Percentiles rank a stretch among this genome's conserved stretches.
phyloP scores from a whole-genome alignment of 352 stramenopile species.

The Globisporangium abappressorium region DNA sequence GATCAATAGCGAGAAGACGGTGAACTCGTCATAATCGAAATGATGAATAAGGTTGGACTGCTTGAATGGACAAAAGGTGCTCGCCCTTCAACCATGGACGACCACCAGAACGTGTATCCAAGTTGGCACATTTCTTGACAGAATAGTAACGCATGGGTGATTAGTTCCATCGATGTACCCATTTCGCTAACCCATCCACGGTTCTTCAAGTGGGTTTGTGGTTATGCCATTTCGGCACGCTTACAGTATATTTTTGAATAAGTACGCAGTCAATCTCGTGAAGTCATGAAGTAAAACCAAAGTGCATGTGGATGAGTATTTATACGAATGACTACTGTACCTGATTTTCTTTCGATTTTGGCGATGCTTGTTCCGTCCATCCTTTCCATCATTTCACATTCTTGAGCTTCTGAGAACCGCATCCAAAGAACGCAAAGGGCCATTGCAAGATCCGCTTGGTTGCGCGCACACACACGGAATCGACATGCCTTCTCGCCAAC shows the following conservation, averaged over 20 bases:
- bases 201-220: not conserved
- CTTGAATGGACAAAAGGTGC: not conserved
- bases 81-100: too few species aligned
- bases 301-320: not conserved
- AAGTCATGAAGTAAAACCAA: not conserved
- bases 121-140: not conserved
- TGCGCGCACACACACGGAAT: not conserved
- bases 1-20: slow-evolving; percentile 27
- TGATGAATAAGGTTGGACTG: not conserved
- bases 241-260: not conserved
- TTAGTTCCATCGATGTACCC: not conserved
- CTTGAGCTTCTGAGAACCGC: not conserved
- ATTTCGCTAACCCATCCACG: not conserved
- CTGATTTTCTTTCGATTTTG: not conserved
- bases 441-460: not conserved
- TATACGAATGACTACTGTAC: not conserved
- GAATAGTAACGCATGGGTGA: not conserved
- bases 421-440: not conserved
- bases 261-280: not conserved
- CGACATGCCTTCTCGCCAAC: not conserved
- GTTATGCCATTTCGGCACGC: not conserved
- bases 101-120: not conserved
- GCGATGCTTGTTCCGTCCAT: not conserved
- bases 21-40: not conserved
- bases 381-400: not conserved